These are phyloP conservation scores for Acacia acuminata DNA, from an alignment of 306 rosid species.

Conservation along the genomic window DNA sequence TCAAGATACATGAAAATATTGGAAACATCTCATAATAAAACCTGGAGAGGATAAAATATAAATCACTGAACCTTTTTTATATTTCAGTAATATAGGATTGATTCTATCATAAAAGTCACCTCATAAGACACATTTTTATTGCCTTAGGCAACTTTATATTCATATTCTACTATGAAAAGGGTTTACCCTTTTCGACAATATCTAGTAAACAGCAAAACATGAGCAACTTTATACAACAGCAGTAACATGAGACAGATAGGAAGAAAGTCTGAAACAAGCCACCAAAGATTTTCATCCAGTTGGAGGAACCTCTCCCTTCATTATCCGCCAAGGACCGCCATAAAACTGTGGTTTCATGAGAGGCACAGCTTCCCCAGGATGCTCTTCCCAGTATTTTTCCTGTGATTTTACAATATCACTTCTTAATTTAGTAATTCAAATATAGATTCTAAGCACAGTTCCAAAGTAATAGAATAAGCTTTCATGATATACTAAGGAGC, in stretches of 20 bases:
- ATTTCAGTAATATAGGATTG: background rate
- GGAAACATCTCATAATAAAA: background rate
- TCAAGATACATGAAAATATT: background rate
- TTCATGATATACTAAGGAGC: background rate
- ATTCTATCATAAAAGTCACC: background rate
- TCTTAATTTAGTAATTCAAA: background rate
- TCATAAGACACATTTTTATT: background rate
- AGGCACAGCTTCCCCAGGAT: conserved; percentile 68
- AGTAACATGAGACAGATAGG: background rate
- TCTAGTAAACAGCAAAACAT: background rate
- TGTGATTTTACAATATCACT: conserved; percentile 17
- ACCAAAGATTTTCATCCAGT: conserved; percentile 26
- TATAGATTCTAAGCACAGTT: background rate
- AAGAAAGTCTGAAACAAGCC: conserved; percentile 12
- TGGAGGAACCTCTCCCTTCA: conserved; percentile 52
- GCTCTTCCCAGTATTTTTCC: conserved; percentile 85
- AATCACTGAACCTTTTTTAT: background rate
- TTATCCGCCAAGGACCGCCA: conserved; percentile 65
- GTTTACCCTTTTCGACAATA: no score
- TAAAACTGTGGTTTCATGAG: conserved; percentile 67
- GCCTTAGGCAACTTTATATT: background rate
- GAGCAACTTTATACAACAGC: background rate
- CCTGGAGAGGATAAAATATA: no score
- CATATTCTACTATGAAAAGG: background rate
- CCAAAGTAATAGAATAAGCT: background rate